Conservation (phyloP, 495 filamentous ascomycete species). For the Evansstolkia leycettana region DNA sequence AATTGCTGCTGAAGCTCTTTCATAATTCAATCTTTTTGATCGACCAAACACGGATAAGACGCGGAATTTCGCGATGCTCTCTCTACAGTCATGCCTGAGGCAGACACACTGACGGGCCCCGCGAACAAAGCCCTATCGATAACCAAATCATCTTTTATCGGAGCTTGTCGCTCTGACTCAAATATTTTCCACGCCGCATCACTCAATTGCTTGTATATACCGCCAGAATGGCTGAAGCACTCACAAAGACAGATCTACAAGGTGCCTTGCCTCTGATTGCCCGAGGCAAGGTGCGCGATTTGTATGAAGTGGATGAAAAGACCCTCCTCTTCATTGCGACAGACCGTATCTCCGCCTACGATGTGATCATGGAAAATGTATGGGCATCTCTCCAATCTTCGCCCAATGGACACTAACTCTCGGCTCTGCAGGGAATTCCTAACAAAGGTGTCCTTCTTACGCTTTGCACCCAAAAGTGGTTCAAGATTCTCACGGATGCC, state of each 20-base stretch:
- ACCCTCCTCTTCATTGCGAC: conserved; percentile 81
- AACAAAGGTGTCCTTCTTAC: conserved; percentile 79
- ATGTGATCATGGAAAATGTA: conserved; percentile 83
- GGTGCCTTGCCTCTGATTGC: conserved; percentile 43
- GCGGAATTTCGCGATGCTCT: neutral
- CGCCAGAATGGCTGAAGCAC: conserved; percentile 29
- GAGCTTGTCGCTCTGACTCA: conserved; percentile 8
- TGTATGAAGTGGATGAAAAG: conserved; percentile 62
- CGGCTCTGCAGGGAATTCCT: conserved; percentile 51
- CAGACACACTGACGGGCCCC: conserved; percentile 12
- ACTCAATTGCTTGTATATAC: conserved; percentile 6
- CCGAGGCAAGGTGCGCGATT: conserved; percentile 69
- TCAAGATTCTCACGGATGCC: conserved; percentile 51
- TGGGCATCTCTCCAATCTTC: conserved; percentile 1
- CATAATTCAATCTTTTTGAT: no score
- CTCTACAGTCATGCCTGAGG: conserved; percentile 9
- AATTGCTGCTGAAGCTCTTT: no score
- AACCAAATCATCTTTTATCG: neutral
- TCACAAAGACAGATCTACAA: conserved; percentile 41
- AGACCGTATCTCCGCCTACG: conserved; percentile 90
- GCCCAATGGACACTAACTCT: conserved; percentile 1
- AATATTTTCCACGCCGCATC: conserved; percentile 2
- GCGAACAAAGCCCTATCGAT: conserved; percentile 4
- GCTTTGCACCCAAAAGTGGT: conserved; percentile 76
- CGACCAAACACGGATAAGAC: neutral